Conservation (phyloP, 2,329 filamentous ascomycete genomes). For the Penicillium sp. region DNA sequence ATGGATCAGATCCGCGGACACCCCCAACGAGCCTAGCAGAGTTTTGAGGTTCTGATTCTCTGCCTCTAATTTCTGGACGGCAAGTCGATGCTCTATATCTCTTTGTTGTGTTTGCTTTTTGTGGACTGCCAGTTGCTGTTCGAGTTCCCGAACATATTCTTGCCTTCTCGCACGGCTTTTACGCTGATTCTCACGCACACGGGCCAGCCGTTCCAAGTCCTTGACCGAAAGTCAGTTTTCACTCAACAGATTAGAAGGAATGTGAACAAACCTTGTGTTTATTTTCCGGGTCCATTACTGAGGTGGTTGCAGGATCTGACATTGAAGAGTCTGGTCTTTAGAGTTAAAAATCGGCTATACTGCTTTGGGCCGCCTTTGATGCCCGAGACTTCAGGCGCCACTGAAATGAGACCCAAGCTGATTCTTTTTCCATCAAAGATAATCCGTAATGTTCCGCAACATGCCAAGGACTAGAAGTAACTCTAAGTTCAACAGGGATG, state of each 20-base stretch:
- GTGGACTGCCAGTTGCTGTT: conserved; percentile 30
- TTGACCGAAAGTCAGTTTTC: conserved; percentile 6
- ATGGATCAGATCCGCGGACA: conserved; percentile 25
- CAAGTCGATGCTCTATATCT: conserved; percentile 37
- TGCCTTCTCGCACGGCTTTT: conserved; percentile 38
- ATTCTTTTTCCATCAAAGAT: background rate
- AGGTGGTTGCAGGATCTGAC: background rate
- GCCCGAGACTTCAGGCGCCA: conserved; percentile 5
- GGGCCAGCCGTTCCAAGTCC: conserved; percentile 39
- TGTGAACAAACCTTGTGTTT: background rate
- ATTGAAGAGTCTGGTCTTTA: background rate
- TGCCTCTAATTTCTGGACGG: conserved; percentile 32
- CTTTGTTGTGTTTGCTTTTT: conserved; percentile 31
- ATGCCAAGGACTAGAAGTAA: background rate
- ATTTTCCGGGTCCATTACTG: background rate
- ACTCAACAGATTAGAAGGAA: background rate
- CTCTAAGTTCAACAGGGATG: background rate
- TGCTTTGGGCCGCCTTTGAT: background rate
- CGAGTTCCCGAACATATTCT: conserved; percentile 38
- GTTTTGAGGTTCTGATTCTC: conserved; percentile 34
- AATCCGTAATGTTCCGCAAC: background rate
- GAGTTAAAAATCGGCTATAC: background rate
- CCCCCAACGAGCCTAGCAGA: conserved; percentile 27
- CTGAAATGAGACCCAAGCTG: background rate
- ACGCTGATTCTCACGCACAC: conserved; percentile 41